Base-by-base conservation (phyloP, 768 basidiomycete genomes). In the Psilocybe cubensis region DNA sequence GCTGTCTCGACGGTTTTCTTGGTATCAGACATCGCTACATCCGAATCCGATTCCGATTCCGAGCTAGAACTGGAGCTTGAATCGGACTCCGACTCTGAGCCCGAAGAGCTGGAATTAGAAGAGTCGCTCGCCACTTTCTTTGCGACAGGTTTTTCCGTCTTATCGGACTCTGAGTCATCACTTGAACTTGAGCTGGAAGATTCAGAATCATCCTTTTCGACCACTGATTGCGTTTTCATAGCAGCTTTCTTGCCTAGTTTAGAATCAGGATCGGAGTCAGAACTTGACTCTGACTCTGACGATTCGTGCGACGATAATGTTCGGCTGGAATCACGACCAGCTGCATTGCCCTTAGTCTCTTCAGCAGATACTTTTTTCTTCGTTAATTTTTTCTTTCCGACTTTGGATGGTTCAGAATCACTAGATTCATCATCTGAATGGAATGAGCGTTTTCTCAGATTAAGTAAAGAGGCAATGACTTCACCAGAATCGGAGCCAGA, bases 251-350 rank as follows among this genome's bases (percentile, higher is more conserved):
- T 44, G 11, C 8, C 43, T 10, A 11, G 25, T 43, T 54, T 55
- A 1, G 33, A 12, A 24, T 55, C 52, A 42, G 47, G 25, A 48
- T 59, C 52, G 14, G 54, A 55, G 18, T 66, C 65, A 33, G 73
- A 73, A 48, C 65, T 71, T 5, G 69, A 72, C 27, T 68, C 64
- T 6, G 63, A 67, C n/a, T 68, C 63, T 25, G 58, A 62, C 17
- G 58, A 31, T 21, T 21, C 25, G 21, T 38, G 50, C 10, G 65
- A 58, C 4, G 65, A 66, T 41, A 79, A 62, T 7, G 78, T 81
- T 23, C 50, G 68, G 59, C 78, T 80, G 2, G 77, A 75, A 46
- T 74, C 77, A 47, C 74, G 72, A 14, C 59, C 63, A 20, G 68
- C 66, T 18, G 55, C 20, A 23, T 52, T 21, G 23, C 23, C 20